Base-by-base conservation (phyloP, 441 rosid genomes). In the Pelargonium myrrhifolium region DNA sequence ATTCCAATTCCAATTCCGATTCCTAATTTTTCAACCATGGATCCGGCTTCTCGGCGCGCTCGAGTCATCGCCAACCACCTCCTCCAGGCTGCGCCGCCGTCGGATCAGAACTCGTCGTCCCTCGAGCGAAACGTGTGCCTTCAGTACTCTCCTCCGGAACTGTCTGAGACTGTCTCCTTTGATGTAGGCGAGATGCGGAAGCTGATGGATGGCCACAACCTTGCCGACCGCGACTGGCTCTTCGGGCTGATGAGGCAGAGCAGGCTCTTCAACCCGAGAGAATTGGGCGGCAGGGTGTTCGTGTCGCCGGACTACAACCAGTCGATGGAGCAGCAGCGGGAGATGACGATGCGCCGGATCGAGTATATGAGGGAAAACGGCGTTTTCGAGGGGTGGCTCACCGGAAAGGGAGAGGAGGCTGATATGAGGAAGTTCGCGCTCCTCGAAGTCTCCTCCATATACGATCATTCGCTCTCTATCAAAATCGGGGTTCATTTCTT, bases 251-350 rank as follows among this genome's bases (percentile, higher is more conserved):
- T 92, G 78, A 76, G 68, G 76, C 91, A 86, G 82, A 81, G 86
- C 82, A 81, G 75, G 75, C 66, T 86, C 73, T 92, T 92, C 74
- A 87, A 88, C 75, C 92, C 89, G 2, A 75, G 71, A 40, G 75
- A 73, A 72, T 72, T 77, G 45, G 98, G 93, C 11, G 93, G 88
- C 40, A 82, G 79, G 80, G 70, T 92, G 17, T 92, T 80, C 67
- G 84, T 86, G 53, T 62, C 76, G 28, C 92, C 96, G 17, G 93
- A 89, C 72, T 89, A 79, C 61, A 89, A 88, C 74, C 95, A 88
- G 83, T 67, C 95, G 45, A 92, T 84, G 98, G 96, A 88, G 77
- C 93, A 87, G 66, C 98, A 92, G 78, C 78, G 98, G 6, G 93
- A 92, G 80, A 78, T 85, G 65, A 92, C 95, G 0, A 77, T 82